Evolutionary conservation across 345 rosid species (phyloP).

Genomic region (Kernera saxatilis): DNA sequence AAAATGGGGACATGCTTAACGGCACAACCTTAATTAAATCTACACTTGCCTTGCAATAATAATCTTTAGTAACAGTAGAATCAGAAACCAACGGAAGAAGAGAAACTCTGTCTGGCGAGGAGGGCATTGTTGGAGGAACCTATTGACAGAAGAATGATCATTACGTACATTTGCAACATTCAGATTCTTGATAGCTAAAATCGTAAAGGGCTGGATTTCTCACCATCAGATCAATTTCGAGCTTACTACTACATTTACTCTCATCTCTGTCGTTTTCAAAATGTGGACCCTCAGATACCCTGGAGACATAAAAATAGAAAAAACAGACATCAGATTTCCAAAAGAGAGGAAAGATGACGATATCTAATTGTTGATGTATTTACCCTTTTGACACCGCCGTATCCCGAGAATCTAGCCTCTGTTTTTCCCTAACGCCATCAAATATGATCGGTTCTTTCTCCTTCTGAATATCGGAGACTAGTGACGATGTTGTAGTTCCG

Average conservation of each 20-base stretch:
- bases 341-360: neutral
- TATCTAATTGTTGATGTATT: slow-evolving; percentile 17
- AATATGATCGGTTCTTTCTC: neutral
- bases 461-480: neutral
- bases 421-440: slow-evolving; percentile 2
- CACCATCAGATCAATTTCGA: slow-evolving; percentile 59
- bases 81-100: slow-evolving; percentile 19
- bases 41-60: slow-evolving; percentile 16
- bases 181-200: slow-evolving; percentile 22
- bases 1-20: neutral
- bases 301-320: slow-evolving; percentile 14
- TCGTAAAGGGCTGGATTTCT: slow-evolving; percentile 30
- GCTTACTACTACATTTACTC: slow-evolving; percentile 18
- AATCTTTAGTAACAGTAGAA: slow-evolving; percentile 12
- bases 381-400: slow-evolving; percentile 35
- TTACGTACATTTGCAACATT: slow-evolving; percentile 22
- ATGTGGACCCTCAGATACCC: slow-evolving; percentile 17
- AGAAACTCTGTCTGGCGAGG: slow-evolving; percentile 31
- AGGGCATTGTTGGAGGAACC: slow-evolving; percentile 43
- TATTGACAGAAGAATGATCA: slow-evolving; percentile 25
- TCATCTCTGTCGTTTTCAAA: slow-evolving; percentile 23
- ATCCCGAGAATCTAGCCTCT: slow-evolving; percentile 23
- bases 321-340: slow-evolving; percentile 14
- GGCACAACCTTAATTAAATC: neutral
- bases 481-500: neutral